Conservation (phyloP, 225 moss, liverwort and hornwort species). For the Pseudisothecium myosuroides region DNA sequence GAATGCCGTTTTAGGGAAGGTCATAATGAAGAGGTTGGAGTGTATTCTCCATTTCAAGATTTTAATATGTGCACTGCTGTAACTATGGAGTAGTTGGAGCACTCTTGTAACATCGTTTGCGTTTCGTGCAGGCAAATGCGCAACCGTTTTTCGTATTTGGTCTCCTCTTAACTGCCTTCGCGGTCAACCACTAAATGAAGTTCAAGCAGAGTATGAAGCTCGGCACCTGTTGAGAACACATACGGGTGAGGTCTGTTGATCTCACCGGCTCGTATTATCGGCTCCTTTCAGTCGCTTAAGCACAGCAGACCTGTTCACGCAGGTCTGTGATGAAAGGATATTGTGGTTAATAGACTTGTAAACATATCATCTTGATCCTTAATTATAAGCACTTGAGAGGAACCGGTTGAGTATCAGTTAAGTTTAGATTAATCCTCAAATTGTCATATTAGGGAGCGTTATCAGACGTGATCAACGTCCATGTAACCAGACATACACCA, state of each 20-base stretch:
- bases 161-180: constrained; percentile 58
- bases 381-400: background rate
- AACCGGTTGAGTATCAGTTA: background rate
- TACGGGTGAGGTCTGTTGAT: background rate
- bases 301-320: background rate
- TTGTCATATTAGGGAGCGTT: background rate
- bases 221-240: background rate
- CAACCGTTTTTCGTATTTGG: constrained; percentile 89
- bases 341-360: background rate
- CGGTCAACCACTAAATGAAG: constrained; percentile 34
- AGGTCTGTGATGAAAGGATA: background rate
- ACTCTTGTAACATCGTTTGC: background rate
- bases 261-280: background rate
- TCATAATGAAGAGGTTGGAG: background rate
- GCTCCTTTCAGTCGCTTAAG: background rate
- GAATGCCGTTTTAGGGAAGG: background rate
- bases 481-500: background rate
- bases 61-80: background rate
- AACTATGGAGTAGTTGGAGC: background rate
- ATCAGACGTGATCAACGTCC: background rate
- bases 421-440: background rate
- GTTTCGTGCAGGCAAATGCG: constrained; percentile 57
- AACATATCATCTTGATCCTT: background rate
- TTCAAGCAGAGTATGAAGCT: background rate
- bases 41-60: background rate